Evolutionary conservation across 192 early-diverging fungal genomes (phyloP), one percentile per base, ranked within the genome.

Genomic region (Spizellomyces sp.): DNA sequence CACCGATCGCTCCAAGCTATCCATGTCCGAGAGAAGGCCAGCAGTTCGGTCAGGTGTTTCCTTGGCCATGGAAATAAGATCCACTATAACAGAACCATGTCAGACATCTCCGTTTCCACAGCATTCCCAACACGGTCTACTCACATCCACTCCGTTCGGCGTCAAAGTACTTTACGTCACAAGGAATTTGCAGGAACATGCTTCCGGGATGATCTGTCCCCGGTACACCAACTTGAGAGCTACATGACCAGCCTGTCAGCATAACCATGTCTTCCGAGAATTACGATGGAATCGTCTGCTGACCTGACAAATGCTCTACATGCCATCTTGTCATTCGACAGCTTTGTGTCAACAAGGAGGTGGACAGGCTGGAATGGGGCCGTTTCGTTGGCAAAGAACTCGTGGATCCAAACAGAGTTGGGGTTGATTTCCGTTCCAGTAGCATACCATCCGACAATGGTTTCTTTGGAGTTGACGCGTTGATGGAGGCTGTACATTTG

Each of bases 381-480:
- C 15, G 88, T 88, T 75, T 95, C 94, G 61, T 85, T 89, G 47
- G 90, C 71, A 66, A 85, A 83, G 63, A 79, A 75, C 45, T 85
- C 80, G 77, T 85, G 79, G 64, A 85, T 76, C 59, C 67, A 65
- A 45, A 79, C 80, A 41, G 42, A 62, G 65, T 72, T 70, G 27
- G 72, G 69, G 60, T 74, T 85, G 12, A 84, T 65, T 42, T 73
- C 70, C 46, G 74, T 90, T 90, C 84, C 91, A 87, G 81, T 95
- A 81, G 82, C 69, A 59, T 96, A 98, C 96, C 96, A 98, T 54
- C 96, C 96, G 59, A 98, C 88, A 70, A 96, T 90, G 57, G 90
- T 85, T 76, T 98, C 96, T 69, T 91, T 90, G 15, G 91, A 80
- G 75, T 95, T 94, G 17, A 93, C 94, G 61, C 89, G 85, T 79